These are phyloP conservation scores for Cydonia oblonga DNA, from an alignment of 331 rosid species.

Conservation along the genomic window DNA sequence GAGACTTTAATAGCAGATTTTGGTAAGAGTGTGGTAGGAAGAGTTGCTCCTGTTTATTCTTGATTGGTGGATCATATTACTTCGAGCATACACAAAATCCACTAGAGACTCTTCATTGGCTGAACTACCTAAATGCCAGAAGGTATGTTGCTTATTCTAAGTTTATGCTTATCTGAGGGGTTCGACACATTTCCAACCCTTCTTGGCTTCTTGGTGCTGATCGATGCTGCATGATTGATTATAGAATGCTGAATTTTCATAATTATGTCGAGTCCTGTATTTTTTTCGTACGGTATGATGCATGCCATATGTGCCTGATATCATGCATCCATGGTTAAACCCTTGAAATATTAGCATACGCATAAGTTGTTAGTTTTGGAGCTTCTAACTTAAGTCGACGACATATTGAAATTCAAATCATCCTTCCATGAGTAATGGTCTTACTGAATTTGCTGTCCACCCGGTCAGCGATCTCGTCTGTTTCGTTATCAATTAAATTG, in stretches of 20 bases:
- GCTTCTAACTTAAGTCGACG: neutral
- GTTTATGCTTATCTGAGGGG: constrained; percentile 75
- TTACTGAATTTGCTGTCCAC: too few species aligned
- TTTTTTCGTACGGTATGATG: neutral
- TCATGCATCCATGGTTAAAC: neutral
- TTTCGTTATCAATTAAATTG: neutral
- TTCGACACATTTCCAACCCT: constrained; percentile 89
- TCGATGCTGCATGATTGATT: constrained; percentile 89
- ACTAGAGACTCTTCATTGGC: constrained; percentile 77
- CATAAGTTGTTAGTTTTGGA: neutral
- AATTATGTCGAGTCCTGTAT: neutral
- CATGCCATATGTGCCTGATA: neutral
- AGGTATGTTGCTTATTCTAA: constrained; percentile 78
- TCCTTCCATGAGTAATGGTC: neutral
- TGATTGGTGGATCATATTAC: constrained; percentile 95
- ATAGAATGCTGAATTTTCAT: constrained; percentile 59
- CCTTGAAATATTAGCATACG: neutral
- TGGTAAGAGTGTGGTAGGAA: constrained; percentile 88
- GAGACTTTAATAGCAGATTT: constrained; percentile 74
- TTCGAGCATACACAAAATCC: constrained; percentile 75
- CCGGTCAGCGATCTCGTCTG: too few species aligned
- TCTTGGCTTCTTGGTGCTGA: constrained; percentile 82
- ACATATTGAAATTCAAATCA: neutral
- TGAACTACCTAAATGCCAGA: constrained; percentile 72
- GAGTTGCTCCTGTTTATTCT: constrained; percentile 93